Evolutionary conservation across 805 yeast species (phyloP).

Genomic region (Allodekkera sacchari): DNA sequence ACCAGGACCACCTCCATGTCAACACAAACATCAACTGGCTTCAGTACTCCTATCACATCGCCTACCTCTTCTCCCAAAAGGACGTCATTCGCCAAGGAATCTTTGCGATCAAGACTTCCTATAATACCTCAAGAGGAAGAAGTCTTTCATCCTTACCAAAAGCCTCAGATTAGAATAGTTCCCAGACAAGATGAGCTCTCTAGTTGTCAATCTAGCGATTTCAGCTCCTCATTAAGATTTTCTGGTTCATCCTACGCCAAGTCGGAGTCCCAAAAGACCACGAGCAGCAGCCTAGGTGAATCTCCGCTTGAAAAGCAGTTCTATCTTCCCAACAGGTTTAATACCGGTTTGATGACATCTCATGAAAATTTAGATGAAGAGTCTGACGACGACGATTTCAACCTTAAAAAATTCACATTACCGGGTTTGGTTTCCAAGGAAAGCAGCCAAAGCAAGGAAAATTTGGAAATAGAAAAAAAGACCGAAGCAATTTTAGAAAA

Average conservation of each 20-base stretch:
- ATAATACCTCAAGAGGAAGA: neutral
- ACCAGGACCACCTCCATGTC: conserved; percentile 23
- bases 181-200: no score
- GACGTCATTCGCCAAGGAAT: conserved; percentile 1
- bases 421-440: no score
- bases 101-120: neutral
- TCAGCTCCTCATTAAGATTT: neutral
- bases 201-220: neutral
- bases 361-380: conserved; percentile 5
- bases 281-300: neutral
- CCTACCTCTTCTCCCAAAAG: neutral
- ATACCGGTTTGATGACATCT: neutral
- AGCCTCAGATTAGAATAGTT: no score
- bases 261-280: neutral
- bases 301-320: neutral
- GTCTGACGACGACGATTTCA: conserved; percentile 8
- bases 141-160: no score
- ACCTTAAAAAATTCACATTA: conserved; percentile 13
- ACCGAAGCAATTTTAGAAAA: no score
- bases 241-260: neutral
- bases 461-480: no score
- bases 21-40: conserved; percentile 7
- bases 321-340: neutral
- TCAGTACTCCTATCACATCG: neutral
- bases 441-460: no score